phyloP scores from a whole-genome alignment of 192 early-diverging fungal genomes.

The Geranomyces variabilis region DNA sequence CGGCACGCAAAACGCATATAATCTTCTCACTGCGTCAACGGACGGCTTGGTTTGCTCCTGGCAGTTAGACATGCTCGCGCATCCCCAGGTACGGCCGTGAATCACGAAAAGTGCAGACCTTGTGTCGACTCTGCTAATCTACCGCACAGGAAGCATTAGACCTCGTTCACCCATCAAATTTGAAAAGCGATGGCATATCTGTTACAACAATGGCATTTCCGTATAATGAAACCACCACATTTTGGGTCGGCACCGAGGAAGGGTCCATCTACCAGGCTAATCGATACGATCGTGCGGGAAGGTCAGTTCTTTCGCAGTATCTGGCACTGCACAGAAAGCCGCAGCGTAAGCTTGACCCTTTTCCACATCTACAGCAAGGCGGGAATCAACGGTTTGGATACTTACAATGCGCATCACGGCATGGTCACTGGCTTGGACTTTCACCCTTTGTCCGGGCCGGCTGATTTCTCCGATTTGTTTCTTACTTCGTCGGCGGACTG shows the following conservation, averaged over 20 bases:
- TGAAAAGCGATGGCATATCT: constrained; percentile 90
- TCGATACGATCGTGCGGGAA: constrained; percentile 90
- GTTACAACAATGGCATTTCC: constrained; percentile 91
- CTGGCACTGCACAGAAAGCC: too few relatives aligned
- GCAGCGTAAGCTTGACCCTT: constrained; percentile 7
- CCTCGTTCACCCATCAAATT: constrained; percentile 71
- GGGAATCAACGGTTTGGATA: constrained; percentile 85
- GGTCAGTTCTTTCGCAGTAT: constrained; percentile 1
- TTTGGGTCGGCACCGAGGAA: constrained; percentile 96
- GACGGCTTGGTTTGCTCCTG: constrained; percentile 96
- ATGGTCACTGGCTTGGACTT: constrained; percentile 88
- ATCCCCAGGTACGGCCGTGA: constrained; percentile 70
- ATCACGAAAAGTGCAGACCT: background rate
- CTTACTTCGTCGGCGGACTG: constrained; percentile 93
- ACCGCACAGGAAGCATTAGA: constrained; percentile 74
- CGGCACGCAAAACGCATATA: constrained; percentile 94
- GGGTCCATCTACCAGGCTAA: constrained; percentile 93
- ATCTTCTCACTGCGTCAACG: constrained; percentile 89
- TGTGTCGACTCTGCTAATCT: background rate
- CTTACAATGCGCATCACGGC: constrained; percentile 86
- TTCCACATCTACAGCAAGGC: constrained; percentile 73
- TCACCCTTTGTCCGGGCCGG: constrained; percentile 80
- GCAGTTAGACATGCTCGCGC: constrained; percentile 97
- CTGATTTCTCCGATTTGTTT: constrained; percentile 90
- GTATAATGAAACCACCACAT: constrained; percentile 87